Conservation (phyloP, 192 early-diverging fungal genomes). For the Obelidium mucronatum region DNA sequence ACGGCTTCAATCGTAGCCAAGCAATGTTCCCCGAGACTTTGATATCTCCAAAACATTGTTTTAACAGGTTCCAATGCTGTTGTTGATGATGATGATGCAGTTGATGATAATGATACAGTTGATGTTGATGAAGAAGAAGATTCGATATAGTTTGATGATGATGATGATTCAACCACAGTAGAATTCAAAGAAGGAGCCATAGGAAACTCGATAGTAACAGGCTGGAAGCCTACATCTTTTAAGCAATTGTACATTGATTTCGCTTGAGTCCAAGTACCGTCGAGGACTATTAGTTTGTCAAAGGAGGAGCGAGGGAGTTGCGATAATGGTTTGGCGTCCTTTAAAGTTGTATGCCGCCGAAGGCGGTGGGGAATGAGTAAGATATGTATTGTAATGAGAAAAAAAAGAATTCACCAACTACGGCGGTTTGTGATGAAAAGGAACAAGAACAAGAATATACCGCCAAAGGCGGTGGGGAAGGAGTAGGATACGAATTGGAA, state of each 20-base stretch:
- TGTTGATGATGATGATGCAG: background rate
- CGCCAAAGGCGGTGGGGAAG: too few relatives aligned
- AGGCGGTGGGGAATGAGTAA: too few relatives aligned
- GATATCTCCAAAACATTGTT: constrained; percentile 94
- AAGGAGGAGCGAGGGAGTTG: constrained; percentile 73
- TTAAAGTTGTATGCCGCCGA: background rate
- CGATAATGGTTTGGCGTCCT: constrained; percentile 71
- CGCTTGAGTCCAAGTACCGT: constrained; percentile 96
- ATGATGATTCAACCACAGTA: background rate
- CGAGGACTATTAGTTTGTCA: constrained; percentile 84
- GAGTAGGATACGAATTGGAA: too few relatives aligned
- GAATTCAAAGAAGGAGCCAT: background rate
- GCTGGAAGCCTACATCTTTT: constrained; percentile 57
- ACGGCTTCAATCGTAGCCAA: constrained; percentile 96
- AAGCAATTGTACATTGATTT: constrained; percentile 47
- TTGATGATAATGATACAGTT: background rate
- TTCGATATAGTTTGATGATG: background rate
- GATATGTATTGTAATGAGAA: too few relatives aligned
- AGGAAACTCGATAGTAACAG: constrained; percentile 48
- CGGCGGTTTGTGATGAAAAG: too few relatives aligned
- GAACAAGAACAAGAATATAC: too few relatives aligned
- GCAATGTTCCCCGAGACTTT: constrained; percentile 73
- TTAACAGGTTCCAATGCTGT: constrained; percentile 23
- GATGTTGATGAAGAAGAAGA: background rate
- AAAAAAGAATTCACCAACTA: background rate